Base-by-base conservation (phyloP, 1,284 basidiomycete genomes). In the Cutaneotrichosporon arboriforme region DNA sequence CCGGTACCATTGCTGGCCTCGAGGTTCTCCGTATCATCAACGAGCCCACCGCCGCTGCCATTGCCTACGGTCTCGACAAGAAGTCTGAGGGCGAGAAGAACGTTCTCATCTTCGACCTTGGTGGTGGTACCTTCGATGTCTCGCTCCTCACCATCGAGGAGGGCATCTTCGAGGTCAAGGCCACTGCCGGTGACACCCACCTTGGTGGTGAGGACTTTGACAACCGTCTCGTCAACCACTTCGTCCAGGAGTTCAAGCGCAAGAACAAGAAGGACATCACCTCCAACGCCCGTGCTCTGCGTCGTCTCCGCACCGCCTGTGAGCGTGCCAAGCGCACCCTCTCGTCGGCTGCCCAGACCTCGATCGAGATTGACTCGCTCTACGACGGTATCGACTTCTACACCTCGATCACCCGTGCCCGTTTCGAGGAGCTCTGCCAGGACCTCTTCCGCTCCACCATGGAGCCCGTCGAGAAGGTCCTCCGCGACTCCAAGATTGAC, bases 121-220 rank as follows among this genome's bases (percentile, higher is more conserved):
- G 93, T 77, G 93, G 93, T 77, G 93, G 93, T 77, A 97, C 93
- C 50, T 97, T 97, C 80, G 93, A 97, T 85, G 93, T 97, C 50
- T 97, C 93, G 57, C 85, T 97, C 57, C 83, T 97, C 58, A 93
- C 92, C 76, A 97, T 97, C 78, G 90, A 84, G 69, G 91, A 90
- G 72, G 93, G 92, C 78, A 89, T 97, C 67, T 97, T 97, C 72
- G 92, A 91, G 66, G 93, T 97, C 67, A 88, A 94, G 67, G 91
- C 94, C 51, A 97, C 93, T 55, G 92, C 93, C 58, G 93, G 93
- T 82, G 93, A 98, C 79, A 97, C 94, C 60, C 94, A 97, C 76
- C 87, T 97, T 61, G 94, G 94, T 81, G 94, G 94, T 78, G 94
- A 97, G 79, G 94, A 97, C 79, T 97, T 97, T 75, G 93, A 97